A percentile compares a stretch with the other conserved stretches of the same genome.
Conservation (phyloP, 1,284 basidiomycete genomes). For the Rhodotorula glutinis region DNA sequence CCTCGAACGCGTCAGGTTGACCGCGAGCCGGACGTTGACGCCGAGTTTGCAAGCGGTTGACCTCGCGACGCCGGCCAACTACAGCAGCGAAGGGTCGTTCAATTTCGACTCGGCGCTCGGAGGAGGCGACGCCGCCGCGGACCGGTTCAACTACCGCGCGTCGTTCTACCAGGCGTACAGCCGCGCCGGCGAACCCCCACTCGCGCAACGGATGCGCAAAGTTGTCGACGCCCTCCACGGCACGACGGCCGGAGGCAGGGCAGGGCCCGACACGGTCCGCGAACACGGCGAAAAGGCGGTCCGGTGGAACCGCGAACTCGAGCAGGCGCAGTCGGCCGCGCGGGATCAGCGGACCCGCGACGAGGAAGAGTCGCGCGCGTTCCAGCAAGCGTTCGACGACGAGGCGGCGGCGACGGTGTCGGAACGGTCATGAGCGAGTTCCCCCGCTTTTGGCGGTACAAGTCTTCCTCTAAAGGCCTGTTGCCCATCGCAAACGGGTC, state of each 20-base stretch:
- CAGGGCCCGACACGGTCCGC: slow-evolving; percentile 11
- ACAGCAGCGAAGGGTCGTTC: background rate
- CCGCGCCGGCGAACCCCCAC: slow-evolving; percentile 17
- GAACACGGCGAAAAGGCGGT: slow-evolving; percentile 18
- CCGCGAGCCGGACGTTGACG: background rate
- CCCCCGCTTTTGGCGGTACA: too few species aligned
- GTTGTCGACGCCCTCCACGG: slow-evolving; percentile 27
- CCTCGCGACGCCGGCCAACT: background rate
- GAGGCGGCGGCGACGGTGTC: background rate
- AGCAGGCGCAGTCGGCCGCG: slow-evolving; percentile 3
- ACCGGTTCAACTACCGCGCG: slow-evolving; percentile 16
- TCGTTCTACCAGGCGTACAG: slow-evolving; percentile 8
- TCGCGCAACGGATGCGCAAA: slow-evolving; percentile 13
- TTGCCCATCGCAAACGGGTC: too few species aligned
- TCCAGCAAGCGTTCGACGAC: slow-evolving; percentile 1
- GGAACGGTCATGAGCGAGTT: too few species aligned
- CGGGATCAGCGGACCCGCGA: background rate
- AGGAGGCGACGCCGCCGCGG: background rate
- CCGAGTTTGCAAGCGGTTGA: slow-evolving; percentile 13
- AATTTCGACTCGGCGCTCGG: background rate
- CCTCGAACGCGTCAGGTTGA: slow-evolving; percentile 19
- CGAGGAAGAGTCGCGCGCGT: slow-evolving; percentile 5
- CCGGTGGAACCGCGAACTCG: slow-evolving; percentile 24
- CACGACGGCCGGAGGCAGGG: slow-evolving; percentile 24
- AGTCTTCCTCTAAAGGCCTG: too few species aligned